Base-by-base conservation (phyloP, 306 rosid species). In the Clitoria ternatea region DNA sequence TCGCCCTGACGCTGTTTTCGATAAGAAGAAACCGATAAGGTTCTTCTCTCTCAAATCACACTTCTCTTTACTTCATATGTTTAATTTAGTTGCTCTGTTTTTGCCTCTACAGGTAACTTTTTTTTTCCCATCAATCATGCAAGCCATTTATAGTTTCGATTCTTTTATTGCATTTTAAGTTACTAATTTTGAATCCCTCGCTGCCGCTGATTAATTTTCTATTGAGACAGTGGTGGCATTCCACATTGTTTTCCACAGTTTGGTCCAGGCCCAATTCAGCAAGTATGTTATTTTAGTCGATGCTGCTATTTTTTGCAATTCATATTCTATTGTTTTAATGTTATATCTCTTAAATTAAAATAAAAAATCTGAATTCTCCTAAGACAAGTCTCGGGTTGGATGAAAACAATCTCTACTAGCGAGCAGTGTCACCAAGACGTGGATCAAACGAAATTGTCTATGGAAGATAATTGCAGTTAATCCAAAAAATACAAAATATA, bases 191-290 rank as follows among this genome's bases (percentile, higher is more conserved):
- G 72, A 64, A 71, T 47, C 4, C 15, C 29, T 18, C 30, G n/a
- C n/a, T 2, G 61, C 80, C 71, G 69, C 81, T 87, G 81, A 89
- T 63, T 81, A 2, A 10, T 54, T 73, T 27, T 74, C 67, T 78
- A 20, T 83, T 82, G 49, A 74, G 73, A 44, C 77, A 90, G 97
- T 84, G 98, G 98, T 62, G 98, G 98, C 6, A 13, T 94, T 66
- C 98, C 98, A 18, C 98, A 94, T 83, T 94, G 98, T 79, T 90
- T 94, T 81, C 98, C 97, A 11, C 98, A 94, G 89, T 94, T 94
- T 84, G 98, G 98, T 79, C 97, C 98, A 2, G 98, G 98, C 56
- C 67, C 70, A 7, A 85, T 94, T 17, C 98, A 94, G 83, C 98
- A 90, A 95, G 98, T 90, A 77, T 29, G 12, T 7, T 66, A 44